Evolutionary conservation across 352 stramenopile species (phyloP), one percentile per base, ranked within the genome.

Genomic region (Halophytophthora batemanensis): DNA sequence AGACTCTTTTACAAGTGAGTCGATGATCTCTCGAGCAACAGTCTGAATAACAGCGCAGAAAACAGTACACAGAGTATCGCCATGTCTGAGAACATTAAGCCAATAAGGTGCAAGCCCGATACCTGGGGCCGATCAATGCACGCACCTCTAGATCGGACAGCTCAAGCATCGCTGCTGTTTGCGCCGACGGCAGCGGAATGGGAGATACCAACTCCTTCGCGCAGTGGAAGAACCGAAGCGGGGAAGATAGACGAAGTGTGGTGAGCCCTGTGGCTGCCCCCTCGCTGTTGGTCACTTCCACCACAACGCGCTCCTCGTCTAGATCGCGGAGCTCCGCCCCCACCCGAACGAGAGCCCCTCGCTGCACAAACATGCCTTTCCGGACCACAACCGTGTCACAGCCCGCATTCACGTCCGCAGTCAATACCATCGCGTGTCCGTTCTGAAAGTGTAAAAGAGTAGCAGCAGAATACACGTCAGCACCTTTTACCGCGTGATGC

Each of bases 281-380:
- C 10, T 56, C 47, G 18, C 46, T 37, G 22, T 14, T 31, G 1
- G 34, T 37, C 2, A 55, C 36, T 14, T 55, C 22, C 3, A 61
- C 34, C 3, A 67, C 56, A 10, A 64, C 49, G 23, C 56, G 45
- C 17, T 70, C 64, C 37, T 74, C 64, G 19, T 52, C 45, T 12
- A 74, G 44, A n/a, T 70, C 60, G 18, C 34, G 46, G 8, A 67
- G 47, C 23, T 70, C 60, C 19, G 60, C 43, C n/a, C 61, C 48
- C 14, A 74, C 44, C 6, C 60, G 61, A 15, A 74, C 17, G 5
- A 43, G 49, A 2, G 47, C 42, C 7, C 60, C 64, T 17, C 51
- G 47, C 10, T 56, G 60, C 3, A 74, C 36, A n/a, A 64, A 59
- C 35, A 55, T 23, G 22, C 55, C 44, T 18, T 55, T 71, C 15